These are phyloP conservation scores for Stellera chamaejasme DNA, from an alignment of 345 rosid genomes.

Conservation along the genomic window DNA sequence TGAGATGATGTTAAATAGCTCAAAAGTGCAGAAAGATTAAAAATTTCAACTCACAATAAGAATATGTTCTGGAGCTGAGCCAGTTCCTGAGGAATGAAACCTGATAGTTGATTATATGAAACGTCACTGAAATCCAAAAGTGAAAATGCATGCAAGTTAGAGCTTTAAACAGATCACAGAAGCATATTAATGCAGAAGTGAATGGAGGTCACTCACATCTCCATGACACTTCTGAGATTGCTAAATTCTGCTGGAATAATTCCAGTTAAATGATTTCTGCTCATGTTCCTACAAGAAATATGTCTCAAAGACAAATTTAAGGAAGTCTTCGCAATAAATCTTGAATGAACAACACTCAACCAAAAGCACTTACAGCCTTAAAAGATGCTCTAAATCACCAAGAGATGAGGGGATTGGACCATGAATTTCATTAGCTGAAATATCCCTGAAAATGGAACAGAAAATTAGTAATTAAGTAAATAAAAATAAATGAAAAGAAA, in stretches of 20 bases:
- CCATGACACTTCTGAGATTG: slow-evolving; percentile 80
- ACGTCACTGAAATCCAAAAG: slow-evolving; percentile 55
- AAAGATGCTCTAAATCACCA: slow-evolving; percentile 94
- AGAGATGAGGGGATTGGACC: slow-evolving; percentile 86
- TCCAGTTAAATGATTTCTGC: slow-evolving; percentile 68
- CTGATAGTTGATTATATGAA: slow-evolving; percentile 75
- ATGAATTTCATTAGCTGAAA: slow-evolving; percentile 69
- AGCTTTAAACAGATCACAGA: neutral
- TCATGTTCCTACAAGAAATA: slow-evolving; percentile 52
- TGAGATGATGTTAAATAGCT: neutral
- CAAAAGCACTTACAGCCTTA: slow-evolving; percentile 60
- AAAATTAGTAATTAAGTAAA: slow-evolving; percentile 3
- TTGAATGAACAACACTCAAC: slow-evolving; percentile 5
- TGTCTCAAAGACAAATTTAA: neutral
- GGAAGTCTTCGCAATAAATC: slow-evolving; percentile 5
- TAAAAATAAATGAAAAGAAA: slow-evolving; percentile 1
- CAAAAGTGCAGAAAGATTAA: neutral
- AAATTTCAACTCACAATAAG: slow-evolving; percentile 44
- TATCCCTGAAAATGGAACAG: slow-evolving; percentile 44
- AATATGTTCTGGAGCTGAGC: slow-evolving; percentile 63
- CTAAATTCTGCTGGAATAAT: slow-evolving; percentile 79
- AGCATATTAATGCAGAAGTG: neutral
- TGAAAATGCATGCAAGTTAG: slow-evolving; percentile 10
- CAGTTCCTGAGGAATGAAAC: slow-evolving; percentile 75
- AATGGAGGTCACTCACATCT: slow-evolving; percentile 47